Base-by-base conservation (phyloP, 768 basidiomycete genomes). In the Pholiota molesta region DNA sequence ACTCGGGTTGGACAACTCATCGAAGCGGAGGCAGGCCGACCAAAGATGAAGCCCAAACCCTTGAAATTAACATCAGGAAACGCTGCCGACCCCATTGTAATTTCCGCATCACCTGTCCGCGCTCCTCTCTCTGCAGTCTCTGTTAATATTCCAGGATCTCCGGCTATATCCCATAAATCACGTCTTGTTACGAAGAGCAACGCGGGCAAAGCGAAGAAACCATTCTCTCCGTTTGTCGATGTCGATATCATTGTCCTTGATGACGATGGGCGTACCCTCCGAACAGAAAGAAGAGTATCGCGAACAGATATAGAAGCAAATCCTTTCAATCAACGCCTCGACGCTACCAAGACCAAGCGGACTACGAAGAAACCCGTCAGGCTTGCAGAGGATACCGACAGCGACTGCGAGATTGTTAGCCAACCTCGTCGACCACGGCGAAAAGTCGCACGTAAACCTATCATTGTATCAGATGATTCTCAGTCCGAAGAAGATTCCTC, bases 231-330 rank as follows among this genome's bases (percentile, higher is more conserved):
- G 1, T 72, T 83, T 19, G 80, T 91, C 13, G 79, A 86, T 42
- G 77, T 91, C 54, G 88, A 92, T 51, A 92, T 93, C 55, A 75
- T 87, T 39, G 77, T 90, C 37, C 59, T 92, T 23, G 90, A 93
- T 70, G 80, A 82, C 31, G 69, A 77, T 31, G 91, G 91, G 13
- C 78, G 72, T 54, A 83, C 77, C 35, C 62, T 92, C 47, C 83
- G 80, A 59, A 81, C 85, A 68, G 91, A 92, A 71, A 77, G 81
- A 62, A 78, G 91, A 59, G 76, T 86, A 10, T 86, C 86, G 4
- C 76, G 79, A 51, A 74, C 80, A 17, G 76, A 79, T 55, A 63
- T 81, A 4, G 75, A 76, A 44, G 61, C 73, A 23, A 84, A 82
- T 66, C 70, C 69, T 1, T 61, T 66, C 19, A 40, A 55, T 17